Conservation (phyloP, 1,284 basidiomycete genomes). For the Apiotrichum laibachii region DNA sequence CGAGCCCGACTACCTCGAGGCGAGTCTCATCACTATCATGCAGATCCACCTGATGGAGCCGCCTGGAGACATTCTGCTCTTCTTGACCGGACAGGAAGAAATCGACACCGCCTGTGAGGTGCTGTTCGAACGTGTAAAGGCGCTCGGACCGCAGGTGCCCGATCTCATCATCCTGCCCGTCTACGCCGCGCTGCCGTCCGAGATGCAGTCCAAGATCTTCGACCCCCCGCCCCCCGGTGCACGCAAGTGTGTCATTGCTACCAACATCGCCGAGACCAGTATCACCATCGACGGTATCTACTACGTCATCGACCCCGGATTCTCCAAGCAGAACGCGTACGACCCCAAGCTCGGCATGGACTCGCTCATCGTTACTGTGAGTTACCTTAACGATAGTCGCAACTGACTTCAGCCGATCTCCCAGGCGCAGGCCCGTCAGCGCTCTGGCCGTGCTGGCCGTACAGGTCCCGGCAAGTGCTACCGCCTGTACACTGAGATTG, state of each 20-base stretch:
- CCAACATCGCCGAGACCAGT: constrained; percentile 98
- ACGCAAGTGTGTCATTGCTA: constrained; percentile 96
- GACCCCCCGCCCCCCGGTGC: constrained; percentile 95
- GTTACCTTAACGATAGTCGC: constrained; percentile 20
- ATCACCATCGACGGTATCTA: constrained; percentile 98
- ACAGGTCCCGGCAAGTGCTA: constrained; percentile 99
- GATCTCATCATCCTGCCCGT: constrained; percentile 95
- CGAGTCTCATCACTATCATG: constrained; percentile 97
- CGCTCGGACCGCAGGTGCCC: constrained; percentile 92
- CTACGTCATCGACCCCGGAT: constrained; percentile 98
- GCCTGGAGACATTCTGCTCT: constrained; percentile 91
- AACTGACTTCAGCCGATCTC: constrained; percentile 70
- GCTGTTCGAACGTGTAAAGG: constrained; percentile 96
- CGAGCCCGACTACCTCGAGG: constrained; percentile 96
- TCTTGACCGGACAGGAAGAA: constrained; percentile 98
- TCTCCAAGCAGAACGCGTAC: constrained; percentile 98
- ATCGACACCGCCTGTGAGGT: constrained; percentile 98
- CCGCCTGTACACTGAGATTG: constrained; percentile 94
- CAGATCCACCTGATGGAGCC: constrained; percentile 99
- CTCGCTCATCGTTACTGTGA: constrained; percentile 84
- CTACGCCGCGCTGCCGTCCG: constrained; percentile 94
- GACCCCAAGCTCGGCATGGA: constrained; percentile 98
- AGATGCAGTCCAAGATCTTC: constrained; percentile 96
- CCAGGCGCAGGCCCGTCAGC: constrained; percentile 94
- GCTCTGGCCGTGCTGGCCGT: constrained; percentile 91